phyloP scores from a whole-genome alignment of 208 protist genomes.

The Trypanosoma caninum region DNA sequence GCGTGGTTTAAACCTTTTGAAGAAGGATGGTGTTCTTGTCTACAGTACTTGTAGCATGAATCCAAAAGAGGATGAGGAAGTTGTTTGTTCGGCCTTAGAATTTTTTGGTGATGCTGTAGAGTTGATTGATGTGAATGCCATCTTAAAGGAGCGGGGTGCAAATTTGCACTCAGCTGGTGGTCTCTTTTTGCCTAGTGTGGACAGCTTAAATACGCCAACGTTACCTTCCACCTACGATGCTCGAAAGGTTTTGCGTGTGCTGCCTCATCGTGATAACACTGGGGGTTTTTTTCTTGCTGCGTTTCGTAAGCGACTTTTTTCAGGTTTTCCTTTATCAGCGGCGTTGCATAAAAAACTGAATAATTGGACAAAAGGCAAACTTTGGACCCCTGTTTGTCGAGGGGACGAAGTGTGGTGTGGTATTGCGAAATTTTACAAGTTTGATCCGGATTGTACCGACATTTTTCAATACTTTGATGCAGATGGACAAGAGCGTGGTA shows the following conservation, averaged over 20 bases:
- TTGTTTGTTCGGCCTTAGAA: constrained; percentile 85
- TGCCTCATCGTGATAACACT: constrained; percentile 87
- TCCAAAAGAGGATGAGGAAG: constrained; percentile 96
- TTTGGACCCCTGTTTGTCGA: constrained; percentile 62
- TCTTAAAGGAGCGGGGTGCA: constrained; percentile 45
- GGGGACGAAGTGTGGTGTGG: constrained; percentile 67
- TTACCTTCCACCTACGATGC: constrained; percentile 62
- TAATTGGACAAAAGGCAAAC: constrained; percentile 85
- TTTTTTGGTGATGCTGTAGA: constrained; percentile 75
- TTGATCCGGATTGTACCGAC: constrained; percentile 37
- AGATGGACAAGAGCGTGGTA: not conserved
- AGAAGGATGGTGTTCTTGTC: constrained; percentile 83
- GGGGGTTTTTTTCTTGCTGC: constrained; percentile 91
- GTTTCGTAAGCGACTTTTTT: constrained; percentile 68
- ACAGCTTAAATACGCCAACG: constrained; percentile 32
- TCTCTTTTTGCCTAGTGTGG: constrained; percentile 48
- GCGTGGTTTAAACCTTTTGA: constrained; percentile 84
- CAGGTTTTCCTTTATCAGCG: constrained; percentile 31
- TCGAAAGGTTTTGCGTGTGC: constrained; percentile 72
- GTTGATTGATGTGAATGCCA: constrained; percentile 78
- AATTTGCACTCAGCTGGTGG: constrained; percentile 60
- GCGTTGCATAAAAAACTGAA: constrained; percentile 70
- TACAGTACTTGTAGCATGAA: constrained; percentile 98
- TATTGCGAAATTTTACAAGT: constrained; percentile 76
- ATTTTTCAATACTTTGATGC: constrained; percentile 40